Evolutionary conservation across 768 basidiomycete species (phyloP), one percentile per base, ranked within the genome.

Genomic region (Pisolithus tinctorius): DNA sequence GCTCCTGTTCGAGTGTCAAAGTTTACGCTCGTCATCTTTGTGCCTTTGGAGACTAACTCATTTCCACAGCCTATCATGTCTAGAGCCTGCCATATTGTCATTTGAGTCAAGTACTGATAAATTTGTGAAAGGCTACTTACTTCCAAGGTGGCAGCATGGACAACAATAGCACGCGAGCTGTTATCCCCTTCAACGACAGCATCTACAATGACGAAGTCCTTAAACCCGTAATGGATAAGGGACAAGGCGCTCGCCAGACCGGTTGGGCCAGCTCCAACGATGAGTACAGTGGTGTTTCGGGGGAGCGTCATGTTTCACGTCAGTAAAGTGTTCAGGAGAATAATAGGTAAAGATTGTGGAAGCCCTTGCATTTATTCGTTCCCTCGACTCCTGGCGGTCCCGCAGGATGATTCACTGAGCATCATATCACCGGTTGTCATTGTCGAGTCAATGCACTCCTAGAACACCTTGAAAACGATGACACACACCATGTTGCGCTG

Each of bases 131-230:
- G 50, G 17, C 14, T 40, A 60, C 41, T 54, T 26, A 75, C 78
- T 65, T 80, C 80, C 14, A 81, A 64, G 11, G 80, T 80, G 27
- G 76, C 72, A 31, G 79, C 74, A 54, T 81, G 79, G 26, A 80
- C 58, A 1, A 70, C 67, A 4, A 74, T 53, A 0, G 80, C 77
- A 17, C 78, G 73, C 5, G 79, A 77, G 8, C 63, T 59, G 46
- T 68, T 66, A 47, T 66, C 56, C 27, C 69, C 69, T 16, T 66
- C 48, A 0, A 48, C 25, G 6, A 60, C 20, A 25, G 66, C 68
- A 48, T 81, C 78, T 1, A 79, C 75, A 13, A 79, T 62, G 14
- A 72, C 49, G 62, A 81, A 51, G 38, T 79, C 72, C 27, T 52
- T 60, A 39, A 70, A 69, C 2, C 71, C 72, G 7, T 75, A 67